Percentiles rank a stretch among this genome's conserved stretches.
Conservation (phyloP, 83 land plant species). For the Diphasiastrum complanatum region DNA sequence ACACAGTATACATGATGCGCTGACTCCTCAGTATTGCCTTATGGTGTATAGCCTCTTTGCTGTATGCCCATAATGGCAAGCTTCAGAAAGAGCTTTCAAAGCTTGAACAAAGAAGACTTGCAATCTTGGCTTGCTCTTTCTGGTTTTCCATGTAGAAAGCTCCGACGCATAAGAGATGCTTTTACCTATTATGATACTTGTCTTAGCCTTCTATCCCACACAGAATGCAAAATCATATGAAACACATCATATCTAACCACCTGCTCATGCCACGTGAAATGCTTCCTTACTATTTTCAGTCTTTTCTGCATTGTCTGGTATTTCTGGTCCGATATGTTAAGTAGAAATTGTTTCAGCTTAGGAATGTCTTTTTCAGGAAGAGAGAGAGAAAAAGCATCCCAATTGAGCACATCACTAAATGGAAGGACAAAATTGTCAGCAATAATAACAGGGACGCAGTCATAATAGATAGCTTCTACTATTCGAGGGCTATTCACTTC, state of each 20-base stretch:
- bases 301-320: constrained; percentile 23
- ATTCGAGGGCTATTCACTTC: constrained; percentile 38
- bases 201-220: constrained; percentile 29
- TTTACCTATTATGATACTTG: too few species aligned
- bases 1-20: too few species aligned
- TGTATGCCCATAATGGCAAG: too few species aligned
- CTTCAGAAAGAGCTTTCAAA: too few species aligned
- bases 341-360: constrained; percentile 16
- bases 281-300: constrained; percentile 22
- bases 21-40: too few species aligned
- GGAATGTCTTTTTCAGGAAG: constrained; percentile 29
- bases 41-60: too few species aligned
- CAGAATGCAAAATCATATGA: constrained; percentile 36
- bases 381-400: constrained; percentile 30
- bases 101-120: too few species aligned
- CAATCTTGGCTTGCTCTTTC: too few species aligned
- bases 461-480: constrained; percentile 36
- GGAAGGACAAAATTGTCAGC: constrained; percentile 41
- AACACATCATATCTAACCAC: constrained; percentile 29
- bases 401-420: constrained; percentile 35
- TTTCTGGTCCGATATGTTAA: constrained; percentile 9
- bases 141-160: too few species aligned
- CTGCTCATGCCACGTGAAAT: constrained; percentile 27
- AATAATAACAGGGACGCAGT: constrained; percentile 39
- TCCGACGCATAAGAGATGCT: too few species aligned